Percentiles rank a stretch among this genome's conserved stretches.
Conservation (phyloP, 2,329 filamentous ascomycete genomes). For the Neonectria magnoliae region DNA sequence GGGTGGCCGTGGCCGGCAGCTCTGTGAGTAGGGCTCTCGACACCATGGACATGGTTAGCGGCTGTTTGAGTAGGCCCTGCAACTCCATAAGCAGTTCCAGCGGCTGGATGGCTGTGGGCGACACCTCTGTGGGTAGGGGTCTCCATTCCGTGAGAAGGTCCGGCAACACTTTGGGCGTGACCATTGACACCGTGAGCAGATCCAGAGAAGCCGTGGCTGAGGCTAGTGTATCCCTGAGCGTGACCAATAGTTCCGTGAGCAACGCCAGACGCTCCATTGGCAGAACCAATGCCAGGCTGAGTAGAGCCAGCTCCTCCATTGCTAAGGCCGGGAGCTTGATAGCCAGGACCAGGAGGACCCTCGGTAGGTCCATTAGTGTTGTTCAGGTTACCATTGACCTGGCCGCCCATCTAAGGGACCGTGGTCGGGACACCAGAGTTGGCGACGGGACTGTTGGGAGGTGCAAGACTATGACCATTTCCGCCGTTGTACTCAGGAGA, state of each 20-base stretch:
- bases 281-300: neutral
- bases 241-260: neutral
- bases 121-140: neutral
- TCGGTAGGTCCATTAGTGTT: neutral
- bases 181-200: neutral
- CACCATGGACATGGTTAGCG: too few relatives aligned
- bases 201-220: neutral
- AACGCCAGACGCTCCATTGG: neutral
- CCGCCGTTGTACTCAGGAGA: neutral
- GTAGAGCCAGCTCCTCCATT: neutral
- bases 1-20: too few relatives aligned
- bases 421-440: conserved; percentile 3
- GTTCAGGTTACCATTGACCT: conserved; percentile 13
- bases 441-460: conserved; percentile 30
- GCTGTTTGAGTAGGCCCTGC: neutral
- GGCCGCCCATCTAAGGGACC: conserved; percentile 40
- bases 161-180: neutral
- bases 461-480: conserved; percentile 5
- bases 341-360: neutral
- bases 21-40: too few relatives aligned
- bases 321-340: neutral
- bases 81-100: neutral
- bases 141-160: neutral
- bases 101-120: too few relatives aligned
- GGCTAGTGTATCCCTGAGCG: neutral